A percentile compares a stretch with the other conserved stretches of the same genome.
These are phyloP conservation scores for Chrysosporium queenslandicum DNA, from an alignment of 2,329 filamentous ascomycete genomes.

Conservation along the genomic window DNA sequence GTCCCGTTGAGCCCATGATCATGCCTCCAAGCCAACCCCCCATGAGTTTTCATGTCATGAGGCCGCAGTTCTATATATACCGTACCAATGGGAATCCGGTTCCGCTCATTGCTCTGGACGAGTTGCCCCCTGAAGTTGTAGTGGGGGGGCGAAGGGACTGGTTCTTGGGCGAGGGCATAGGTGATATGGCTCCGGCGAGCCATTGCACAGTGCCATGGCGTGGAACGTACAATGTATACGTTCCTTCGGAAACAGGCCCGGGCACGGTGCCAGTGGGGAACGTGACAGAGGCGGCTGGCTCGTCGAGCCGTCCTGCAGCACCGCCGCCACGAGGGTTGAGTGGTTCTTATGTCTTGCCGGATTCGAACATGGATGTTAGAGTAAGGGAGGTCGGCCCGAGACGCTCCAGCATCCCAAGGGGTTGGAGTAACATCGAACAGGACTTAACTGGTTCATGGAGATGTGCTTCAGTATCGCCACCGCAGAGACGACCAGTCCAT, in stretches of 20 bases:
- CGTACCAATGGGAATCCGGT: constrained; percentile 28
- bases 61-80: constrained; percentile 33
- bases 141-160: constrained; percentile 21
- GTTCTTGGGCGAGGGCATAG: background rate
- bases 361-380: no score
- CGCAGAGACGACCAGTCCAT: no score
- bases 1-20: background rate
- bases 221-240: background rate
- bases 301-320: no score
- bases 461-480: no score
- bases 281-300: no score
- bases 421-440: no score
- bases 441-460: no score
- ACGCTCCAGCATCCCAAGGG: no score
- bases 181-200: background rate
- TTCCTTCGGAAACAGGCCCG: background rate
- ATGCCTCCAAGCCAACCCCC: background rate
- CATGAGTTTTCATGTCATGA: constrained; percentile 10
- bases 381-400: no score
- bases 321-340: no score
- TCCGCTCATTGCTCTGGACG: constrained; percentile 37
- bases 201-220: background rate
- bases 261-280: no score
- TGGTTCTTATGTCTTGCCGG: no score
- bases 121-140: constrained; percentile 32